Evolutionary conservation across 805 yeast genomes (phyloP).

Genomic region (Starmera caribaea): DNA sequence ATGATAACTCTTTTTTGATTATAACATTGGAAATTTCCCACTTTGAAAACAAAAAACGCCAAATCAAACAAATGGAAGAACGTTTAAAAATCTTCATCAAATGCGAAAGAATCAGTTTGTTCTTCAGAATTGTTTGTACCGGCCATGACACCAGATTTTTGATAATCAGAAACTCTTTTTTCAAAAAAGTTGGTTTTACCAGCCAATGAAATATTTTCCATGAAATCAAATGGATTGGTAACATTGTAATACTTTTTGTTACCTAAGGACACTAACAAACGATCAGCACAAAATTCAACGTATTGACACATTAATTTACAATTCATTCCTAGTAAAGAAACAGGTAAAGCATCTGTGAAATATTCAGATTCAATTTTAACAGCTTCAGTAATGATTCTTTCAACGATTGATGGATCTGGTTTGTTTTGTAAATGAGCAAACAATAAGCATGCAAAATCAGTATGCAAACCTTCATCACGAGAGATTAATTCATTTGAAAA

Average conservation of each 20-base stretch:
- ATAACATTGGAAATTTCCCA: too few relatives aligned
- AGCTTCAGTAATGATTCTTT: slow-evolving; percentile 87
- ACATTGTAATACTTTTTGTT: slow-evolving; percentile 82
- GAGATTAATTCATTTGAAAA: slow-evolving; percentile 96
- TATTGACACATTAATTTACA: slow-evolving; percentile 90
- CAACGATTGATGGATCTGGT: slow-evolving; percentile 72
- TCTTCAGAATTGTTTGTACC: slow-evolving; percentile 40
- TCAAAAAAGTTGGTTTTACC: slow-evolving; percentile 99
- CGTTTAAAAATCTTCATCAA: slow-evolving; percentile 86
- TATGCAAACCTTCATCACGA: slow-evolving; percentile 98
- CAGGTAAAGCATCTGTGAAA: slow-evolving; percentile 93
- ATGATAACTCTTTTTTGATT: too few relatives aligned
- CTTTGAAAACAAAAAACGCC: too few relatives aligned
- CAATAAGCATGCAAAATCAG: slow-evolving; percentile 94
- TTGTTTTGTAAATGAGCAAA: slow-evolving; percentile 89
- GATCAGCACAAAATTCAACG: slow-evolving; percentile 96
- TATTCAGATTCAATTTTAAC: slow-evolving; percentile 90
- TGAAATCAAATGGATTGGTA: slow-evolving; percentile 93
- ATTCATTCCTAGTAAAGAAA: slow-evolving; percentile 91
- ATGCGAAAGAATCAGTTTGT: slow-evolving; percentile 54
- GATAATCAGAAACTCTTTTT: slow-evolving; percentile 97
- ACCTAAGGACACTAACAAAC: slow-evolving; percentile 85
- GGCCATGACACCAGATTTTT: slow-evolving; percentile 99
- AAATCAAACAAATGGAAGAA: too few relatives aligned
- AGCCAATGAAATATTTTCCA: slow-evolving; percentile 97